Base-by-base conservation (phyloP, 1,139 yeast genomes). In the Saccharomycopsis hybrid region DNA sequence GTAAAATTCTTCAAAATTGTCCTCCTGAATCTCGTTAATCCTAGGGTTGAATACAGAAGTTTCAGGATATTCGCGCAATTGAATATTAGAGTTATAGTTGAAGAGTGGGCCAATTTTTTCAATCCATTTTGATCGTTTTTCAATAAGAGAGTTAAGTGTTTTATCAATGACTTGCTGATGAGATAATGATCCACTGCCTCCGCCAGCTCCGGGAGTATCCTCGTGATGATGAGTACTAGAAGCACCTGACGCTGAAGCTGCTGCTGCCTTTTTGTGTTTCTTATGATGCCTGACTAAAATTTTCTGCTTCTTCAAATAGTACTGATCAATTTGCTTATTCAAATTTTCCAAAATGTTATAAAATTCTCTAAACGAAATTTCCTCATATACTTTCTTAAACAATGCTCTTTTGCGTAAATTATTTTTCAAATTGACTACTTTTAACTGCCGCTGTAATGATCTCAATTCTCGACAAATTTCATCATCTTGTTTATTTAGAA, bases 321-420 rank as follows among this genome's bases (percentile, higher is more conserved):
- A 92, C 65, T 88, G 97, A 64, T 94, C 98, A 30, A 92, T 92
- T 66, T 94, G 98, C 63, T 90, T 92, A 64, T 94, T 97, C 58
- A 94, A 72, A 62, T 92, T 97, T 52, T 92, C 97, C 55, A 90
- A 67, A 50, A 94, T 89, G 11, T 94, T 85, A 51, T 82, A 72
- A 63, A 88, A 94, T 64, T 94, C 98, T 64, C 92, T 97, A 78
- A 92, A 92, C 29, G 97, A 97, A 60, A 94, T 74, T 60, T 87
- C 95, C 55, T 86, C 95, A 59, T 89, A 92, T n/a, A 90, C 76
- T 0, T 84, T 60, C 0, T 96, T 95, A 30, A 82, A 68, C 47
- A 94, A 65, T 43, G 72, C 69, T 56, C 78, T 76, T 62, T 86
- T 86, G 55, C 90, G 73, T 53, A 77, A 78, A 54, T 81, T 76